Evolutionary conservation across 768 basidiomycete genomes (phyloP).

Genomic region (Pleurotus citrinopileatus): DNA sequence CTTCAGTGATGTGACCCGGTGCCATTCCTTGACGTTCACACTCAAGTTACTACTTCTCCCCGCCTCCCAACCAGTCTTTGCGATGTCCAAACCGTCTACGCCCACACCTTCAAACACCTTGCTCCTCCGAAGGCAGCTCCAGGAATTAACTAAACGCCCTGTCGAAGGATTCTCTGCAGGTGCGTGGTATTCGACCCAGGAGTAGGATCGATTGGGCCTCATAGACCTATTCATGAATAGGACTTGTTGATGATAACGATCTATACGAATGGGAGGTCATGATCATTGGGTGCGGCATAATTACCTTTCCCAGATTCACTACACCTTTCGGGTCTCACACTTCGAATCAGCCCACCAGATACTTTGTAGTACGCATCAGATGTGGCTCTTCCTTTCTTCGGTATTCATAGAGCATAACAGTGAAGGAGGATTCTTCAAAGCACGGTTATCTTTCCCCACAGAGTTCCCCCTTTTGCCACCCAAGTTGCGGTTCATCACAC

Average conservation of each 20-base stretch:
- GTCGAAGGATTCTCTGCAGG: conserved; percentile 97
- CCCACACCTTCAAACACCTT: conserved; percentile 46
- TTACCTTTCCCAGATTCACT: neutral
- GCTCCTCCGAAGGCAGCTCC: conserved; percentile 74
- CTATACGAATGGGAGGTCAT: conserved; percentile 96
- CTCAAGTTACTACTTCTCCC: conserved; percentile 2
- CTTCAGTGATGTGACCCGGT: conserved; percentile 7
- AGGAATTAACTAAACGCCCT: conserved; percentile 87
- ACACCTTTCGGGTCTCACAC: conserved; percentile 18
- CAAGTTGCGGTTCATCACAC: conserved; percentile 94
- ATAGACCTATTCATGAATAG: conserved; percentile 38
- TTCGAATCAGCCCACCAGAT: conserved; percentile 70
- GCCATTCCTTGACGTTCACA: conserved; percentile 1
- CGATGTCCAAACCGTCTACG: conserved; percentile 44
- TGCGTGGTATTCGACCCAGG: conserved; percentile 20
- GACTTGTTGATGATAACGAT: conserved; percentile 93
- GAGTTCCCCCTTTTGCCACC: conserved; percentile 92
- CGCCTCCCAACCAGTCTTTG: neutral
- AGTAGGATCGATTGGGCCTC: conserved; percentile 5
- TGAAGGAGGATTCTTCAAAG: conserved; percentile 96
- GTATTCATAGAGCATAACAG: conserved; percentile 35
- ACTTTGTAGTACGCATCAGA: conserved; percentile 84
- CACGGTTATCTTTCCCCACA: conserved; percentile 81
- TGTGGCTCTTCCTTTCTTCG: neutral
- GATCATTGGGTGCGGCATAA: conserved; percentile 76